Evolutionary conservation across 768 basidiomycete species (phyloP).

Genomic region (Cystoderma amianthinum): DNA sequence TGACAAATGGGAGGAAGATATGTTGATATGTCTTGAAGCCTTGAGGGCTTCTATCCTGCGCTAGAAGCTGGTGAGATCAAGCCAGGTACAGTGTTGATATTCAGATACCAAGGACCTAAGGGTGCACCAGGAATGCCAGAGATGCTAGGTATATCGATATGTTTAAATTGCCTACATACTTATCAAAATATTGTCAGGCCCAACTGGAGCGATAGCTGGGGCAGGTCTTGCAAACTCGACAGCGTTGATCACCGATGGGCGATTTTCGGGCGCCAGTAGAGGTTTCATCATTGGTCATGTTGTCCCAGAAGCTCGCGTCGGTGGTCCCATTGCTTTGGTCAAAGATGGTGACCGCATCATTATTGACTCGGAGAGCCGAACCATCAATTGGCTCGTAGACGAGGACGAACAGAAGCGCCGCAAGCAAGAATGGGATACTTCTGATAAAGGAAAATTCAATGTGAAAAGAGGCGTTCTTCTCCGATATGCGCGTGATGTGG

Average conservation of each 20-base stretch:
- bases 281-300: slow-evolving; percentile 53
- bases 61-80: slow-evolving; percentile 72
- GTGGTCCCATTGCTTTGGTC: slow-evolving; percentile 85
- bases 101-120: slow-evolving; percentile 87
- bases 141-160: slow-evolving; percentile 34
- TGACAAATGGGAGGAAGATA: background rate
- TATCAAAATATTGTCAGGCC: slow-evolving; percentile 43
- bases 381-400: slow-evolving; percentile 68
- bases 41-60: slow-evolving; percentile 67
- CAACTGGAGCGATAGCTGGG: slow-evolving; percentile 80
- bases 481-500: slow-evolving; percentile 82
- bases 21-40: slow-evolving; percentile 24
- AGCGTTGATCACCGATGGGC: slow-evolving; percentile 82
- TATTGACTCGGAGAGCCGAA: slow-evolving; percentile 60
- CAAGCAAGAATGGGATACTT: slow-evolving; percentile 61
- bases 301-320: slow-evolving; percentile 60
- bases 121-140: slow-evolving; percentile 94
- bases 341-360: slow-evolving; percentile 75
- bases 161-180: background rate
- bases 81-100: slow-evolving; percentile 68
- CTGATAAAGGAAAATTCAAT: slow-evolving; percentile 54
- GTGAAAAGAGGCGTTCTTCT: slow-evolving; percentile 70
- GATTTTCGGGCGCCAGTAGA: slow-evolving; percentile 76
- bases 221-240: slow-evolving; percentile 75
- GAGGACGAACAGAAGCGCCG: slow-evolving; percentile 60